Percentiles rank a stretch among this genome's conserved stretches.
Conservation (phyloP, 345 rosid species). For the Brassica carinata region DNA sequence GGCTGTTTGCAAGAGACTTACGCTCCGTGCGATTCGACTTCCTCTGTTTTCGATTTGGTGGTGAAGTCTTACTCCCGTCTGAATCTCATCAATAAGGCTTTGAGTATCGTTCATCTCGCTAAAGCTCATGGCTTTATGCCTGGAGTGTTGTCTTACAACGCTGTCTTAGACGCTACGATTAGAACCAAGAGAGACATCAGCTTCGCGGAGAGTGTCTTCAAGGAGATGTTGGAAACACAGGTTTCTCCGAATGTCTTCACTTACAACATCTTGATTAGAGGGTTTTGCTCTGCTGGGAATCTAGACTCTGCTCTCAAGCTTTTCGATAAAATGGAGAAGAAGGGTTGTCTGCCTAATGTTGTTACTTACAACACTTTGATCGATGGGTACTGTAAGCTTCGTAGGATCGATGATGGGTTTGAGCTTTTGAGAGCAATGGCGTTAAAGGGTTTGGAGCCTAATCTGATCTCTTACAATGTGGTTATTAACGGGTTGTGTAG, state of each 20-base stretch:
- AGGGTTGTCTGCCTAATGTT: slow-evolving; percentile 76
- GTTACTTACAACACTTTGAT: slow-evolving; percentile 82
- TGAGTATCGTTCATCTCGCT: slow-evolving; percentile 57
- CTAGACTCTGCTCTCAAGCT: slow-evolving; percentile 60
- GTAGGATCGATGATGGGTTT: slow-evolving; percentile 61
- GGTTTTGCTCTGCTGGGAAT: slow-evolving; percentile 73
- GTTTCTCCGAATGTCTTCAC: slow-evolving; percentile 83
- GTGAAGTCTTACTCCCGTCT: slow-evolving; percentile 75
- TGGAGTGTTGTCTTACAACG: slow-evolving; percentile 85
- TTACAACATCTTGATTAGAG: slow-evolving; percentile 80
- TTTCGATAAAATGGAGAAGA: slow-evolving; percentile 63
- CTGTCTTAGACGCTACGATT: slow-evolving; percentile 70
- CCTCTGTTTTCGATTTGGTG: slow-evolving; percentile 83
- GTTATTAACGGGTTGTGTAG: slow-evolving; percentile 74
- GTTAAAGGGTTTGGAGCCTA: slow-evolving; percentile 68
- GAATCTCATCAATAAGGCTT: slow-evolving; percentile 62
- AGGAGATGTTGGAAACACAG: slow-evolving; percentile 58
- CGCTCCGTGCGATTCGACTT: slow-evolving; percentile 60
- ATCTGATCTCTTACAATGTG: slow-evolving; percentile 77
- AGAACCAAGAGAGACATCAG: slow-evolving; percentile 55
- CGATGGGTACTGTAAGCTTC: slow-evolving; percentile 63
- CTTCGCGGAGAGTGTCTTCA: slow-evolving; percentile 58
- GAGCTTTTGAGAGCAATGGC: slow-evolving; percentile 60
- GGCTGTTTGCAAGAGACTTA: slow-evolving; percentile 64
- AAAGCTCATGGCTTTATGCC: slow-evolving; percentile 80